Percentiles rank a stretch among this genome's conserved stretches.
Conservation (phyloP, 768 basidiomycete genomes). For the Hygrocybe coccinea region DNA sequence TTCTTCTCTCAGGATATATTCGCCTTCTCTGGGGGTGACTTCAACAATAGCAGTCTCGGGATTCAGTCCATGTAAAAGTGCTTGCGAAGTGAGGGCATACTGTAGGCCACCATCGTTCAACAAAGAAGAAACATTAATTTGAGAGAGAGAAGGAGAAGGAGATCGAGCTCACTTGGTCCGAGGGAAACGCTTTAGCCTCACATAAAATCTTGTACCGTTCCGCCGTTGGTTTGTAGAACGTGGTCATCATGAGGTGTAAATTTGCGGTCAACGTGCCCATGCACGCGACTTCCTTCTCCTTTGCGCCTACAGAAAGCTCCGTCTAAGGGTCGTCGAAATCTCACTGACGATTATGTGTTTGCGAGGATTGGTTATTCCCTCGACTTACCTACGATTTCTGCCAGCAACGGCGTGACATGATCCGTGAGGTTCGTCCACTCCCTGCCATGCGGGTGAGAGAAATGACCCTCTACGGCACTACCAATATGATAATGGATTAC, state of each 20-base stretch:
- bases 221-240: conserved; percentile 87
- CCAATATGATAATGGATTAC: not conserved
- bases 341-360: not conserved
- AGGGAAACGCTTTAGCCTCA: conserved; percentile 92
- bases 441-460: conserved; percentile 76
- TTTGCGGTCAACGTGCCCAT: conserved; percentile 95
- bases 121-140: conserved; percentile 10
- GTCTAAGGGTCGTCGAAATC: not conserved
- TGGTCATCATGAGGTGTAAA: conserved; percentile 90
- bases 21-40: conserved; percentile 73
- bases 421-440: conserved; percentile 81
- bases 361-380: not conserved
- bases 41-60: conserved; percentile 71
- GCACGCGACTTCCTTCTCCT: conserved; percentile 86
- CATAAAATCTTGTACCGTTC: conserved; percentile 90
- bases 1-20: conserved; percentile 79
- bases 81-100: conserved; percentile 98
- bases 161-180: conserved; percentile 71
- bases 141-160: conserved; percentile 12
- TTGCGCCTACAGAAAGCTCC: conserved; percentile 57
- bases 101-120: conserved; percentile 27
- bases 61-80: conserved; percentile 68
- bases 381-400: conserved; percentile 73
- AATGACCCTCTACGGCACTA: conserved; percentile 87
- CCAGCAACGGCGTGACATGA: conserved; percentile 66